phyloP scores from a whole-genome alignment of 169 alveolate genomes.

The Theileria annulata region DNA sequence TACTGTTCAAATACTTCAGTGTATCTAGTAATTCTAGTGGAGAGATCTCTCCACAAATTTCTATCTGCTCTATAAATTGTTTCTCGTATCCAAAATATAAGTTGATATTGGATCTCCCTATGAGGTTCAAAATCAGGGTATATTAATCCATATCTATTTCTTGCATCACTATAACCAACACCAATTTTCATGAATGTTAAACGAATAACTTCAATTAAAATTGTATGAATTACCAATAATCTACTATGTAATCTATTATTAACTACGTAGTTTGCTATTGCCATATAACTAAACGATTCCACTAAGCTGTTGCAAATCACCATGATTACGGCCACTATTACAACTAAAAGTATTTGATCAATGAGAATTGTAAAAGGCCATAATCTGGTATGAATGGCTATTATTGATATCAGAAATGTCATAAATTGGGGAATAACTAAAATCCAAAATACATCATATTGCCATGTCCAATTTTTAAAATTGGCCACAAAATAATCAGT shows the following conservation, averaged over 20 bases:
- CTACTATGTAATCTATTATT: neutral
- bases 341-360: neutral
- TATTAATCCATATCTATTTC: neutral
- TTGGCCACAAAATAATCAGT: neutral
- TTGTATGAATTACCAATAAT: neutral
- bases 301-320: neutral
- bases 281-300: constrained; percentile 15
- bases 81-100: neutral
- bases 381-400: neutral
- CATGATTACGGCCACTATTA: neutral
- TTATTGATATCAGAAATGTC: neutral
- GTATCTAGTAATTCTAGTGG: neutral
- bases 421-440: constrained; percentile 5
- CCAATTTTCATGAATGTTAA: neutral
- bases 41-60: neutral
- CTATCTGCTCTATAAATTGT: neutral
- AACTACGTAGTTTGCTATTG: neutral
- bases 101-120: neutral
- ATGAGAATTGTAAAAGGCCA: neutral
- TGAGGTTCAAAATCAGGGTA: neutral
- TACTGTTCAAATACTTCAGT: neutral
- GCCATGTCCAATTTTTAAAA: neutral
- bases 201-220: neutral
- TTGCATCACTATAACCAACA: neutral
- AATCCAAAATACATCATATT: constrained; percentile 17